phyloP scores from a whole-genome alignment of 345 rosid species.

The Clarkia xantiana region DNA sequence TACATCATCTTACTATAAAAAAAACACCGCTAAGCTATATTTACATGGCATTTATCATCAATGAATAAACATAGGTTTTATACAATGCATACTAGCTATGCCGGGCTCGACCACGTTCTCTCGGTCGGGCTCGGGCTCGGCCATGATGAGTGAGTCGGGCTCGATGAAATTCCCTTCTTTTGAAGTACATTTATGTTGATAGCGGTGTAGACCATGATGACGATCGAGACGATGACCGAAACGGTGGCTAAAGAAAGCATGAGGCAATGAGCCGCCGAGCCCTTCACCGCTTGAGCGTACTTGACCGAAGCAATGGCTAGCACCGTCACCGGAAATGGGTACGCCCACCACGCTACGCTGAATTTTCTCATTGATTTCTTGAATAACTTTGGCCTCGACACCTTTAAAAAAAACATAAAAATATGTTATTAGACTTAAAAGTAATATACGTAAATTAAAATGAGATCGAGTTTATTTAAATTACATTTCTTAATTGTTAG shows the following conservation, averaged over 20 bases:
- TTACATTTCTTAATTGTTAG: too few relatives aligned
- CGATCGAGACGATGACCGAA: slow-evolving; percentile 17
- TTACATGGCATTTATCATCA: too few relatives aligned
- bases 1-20: too few relatives aligned
- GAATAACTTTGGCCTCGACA: slow-evolving; percentile 19
- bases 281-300: slow-evolving; percentile 20
- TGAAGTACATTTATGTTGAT: slow-evolving; percentile 2
- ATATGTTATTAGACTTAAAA: too few relatives aligned
- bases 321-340: slow-evolving; percentile 24
- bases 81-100: too few relatives aligned
- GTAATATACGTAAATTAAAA: too few relatives aligned
- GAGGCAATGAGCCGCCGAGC: slow-evolving; percentile 12
- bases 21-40: too few relatives aligned
- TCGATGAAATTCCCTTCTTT: background rate
- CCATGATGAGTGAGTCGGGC: too few relatives aligned
- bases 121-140: too few relatives aligned
- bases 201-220: slow-evolving; percentile 12
- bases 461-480: too few relatives aligned
- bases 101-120: too few relatives aligned
- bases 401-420: slow-evolving; percentile 2
- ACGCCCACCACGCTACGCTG: slow-evolving; percentile 31
- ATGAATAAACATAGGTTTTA: too few relatives aligned
- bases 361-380: slow-evolving; percentile 28
- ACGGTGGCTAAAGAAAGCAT: slow-evolving; percentile 17
- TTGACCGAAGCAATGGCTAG: slow-evolving; percentile 21